Evolutionary conservation across 2,329 filamentous ascomycete species (phyloP).

Genomic region (Aspergillus bombycis): DNA sequence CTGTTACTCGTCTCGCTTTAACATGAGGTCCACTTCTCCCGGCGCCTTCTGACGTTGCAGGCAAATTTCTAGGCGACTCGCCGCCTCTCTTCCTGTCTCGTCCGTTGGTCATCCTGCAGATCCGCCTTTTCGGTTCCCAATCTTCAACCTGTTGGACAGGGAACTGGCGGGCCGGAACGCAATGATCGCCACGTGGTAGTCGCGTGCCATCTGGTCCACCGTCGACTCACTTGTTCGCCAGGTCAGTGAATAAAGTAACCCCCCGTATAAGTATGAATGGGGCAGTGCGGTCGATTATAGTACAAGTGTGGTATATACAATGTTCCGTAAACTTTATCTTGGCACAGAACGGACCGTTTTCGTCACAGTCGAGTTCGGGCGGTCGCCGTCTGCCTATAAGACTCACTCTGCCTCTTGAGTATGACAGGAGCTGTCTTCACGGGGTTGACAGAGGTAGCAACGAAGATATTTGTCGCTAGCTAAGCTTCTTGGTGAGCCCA

Average conservation of each 20-base stretch:
- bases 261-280: neutral
- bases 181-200: slow-evolving; percentile 16
- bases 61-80: neutral
- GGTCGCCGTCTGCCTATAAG: neutral
- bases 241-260: neutral
- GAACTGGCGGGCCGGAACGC: neutral
- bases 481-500: neutral
- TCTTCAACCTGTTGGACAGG: slow-evolving; percentile 4
- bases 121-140: slow-evolving; percentile 3
- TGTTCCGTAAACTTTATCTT: neutral
- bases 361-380: neutral
- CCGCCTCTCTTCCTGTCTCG: neutral
- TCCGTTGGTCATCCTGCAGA: slow-evolving; percentile 1
- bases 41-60: slow-evolving; percentile 1
- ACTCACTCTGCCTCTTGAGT: neutral
- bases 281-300: neutral
- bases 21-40: neutral
- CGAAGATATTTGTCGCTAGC: neutral
- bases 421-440: neutral
- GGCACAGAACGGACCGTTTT: too few relatives aligned
- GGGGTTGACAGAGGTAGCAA: neutral
- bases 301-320: neutral
- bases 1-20: neutral
- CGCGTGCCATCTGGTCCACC: neutral
- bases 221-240: neutral